Conservation (phyloP, 164 flowering plant genomes). For the Santalum album region DNA sequence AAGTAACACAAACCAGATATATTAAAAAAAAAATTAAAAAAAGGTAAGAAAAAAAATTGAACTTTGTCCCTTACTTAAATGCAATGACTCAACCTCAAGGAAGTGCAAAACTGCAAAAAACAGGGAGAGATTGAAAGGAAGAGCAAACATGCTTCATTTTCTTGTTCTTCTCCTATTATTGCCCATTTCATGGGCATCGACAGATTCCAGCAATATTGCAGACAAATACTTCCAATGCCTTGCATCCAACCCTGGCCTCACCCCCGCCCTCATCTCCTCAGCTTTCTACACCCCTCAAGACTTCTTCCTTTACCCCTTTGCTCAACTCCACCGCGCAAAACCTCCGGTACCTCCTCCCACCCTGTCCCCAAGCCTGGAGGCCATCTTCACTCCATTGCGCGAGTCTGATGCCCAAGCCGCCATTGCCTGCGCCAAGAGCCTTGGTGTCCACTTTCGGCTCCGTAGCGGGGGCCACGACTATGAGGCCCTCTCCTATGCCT, state of each 20-base stretch:
- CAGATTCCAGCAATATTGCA: not conserved
- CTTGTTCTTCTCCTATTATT: too few species aligned
- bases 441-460: slow-evolving; percentile 18
- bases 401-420: slow-evolving; percentile 24
- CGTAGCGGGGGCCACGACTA: slow-evolving; percentile 52
- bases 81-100: too few species aligned
- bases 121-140: too few species aligned
- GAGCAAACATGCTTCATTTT: too few species aligned
- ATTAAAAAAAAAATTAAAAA: too few species aligned
- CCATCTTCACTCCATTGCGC: slow-evolving; percentile 17
- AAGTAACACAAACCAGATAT: too few species aligned
- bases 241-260: slow-evolving; percentile 1
- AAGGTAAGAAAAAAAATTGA: too few species aligned
- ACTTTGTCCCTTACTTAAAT: too few species aligned
- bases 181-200: too few species aligned
- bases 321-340: slow-evolving; percentile 20
- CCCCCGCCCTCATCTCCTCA: slow-evolving; percentile 1
- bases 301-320: slow-evolving; percentile 10
- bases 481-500: slow-evolving; percentile 34
- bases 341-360: slow-evolving; percentile 12
- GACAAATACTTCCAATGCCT: slow-evolving; percentile 15
- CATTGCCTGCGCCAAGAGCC: slow-evolving; percentile 28
- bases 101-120: too few species aligned
- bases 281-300: slow-evolving; percentile 13
- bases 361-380: slow-evolving; percentile 12